phyloP scores from a whole-genome alignment of 129 eudicot species.

The Gnaphalium uliginosum region DNA sequence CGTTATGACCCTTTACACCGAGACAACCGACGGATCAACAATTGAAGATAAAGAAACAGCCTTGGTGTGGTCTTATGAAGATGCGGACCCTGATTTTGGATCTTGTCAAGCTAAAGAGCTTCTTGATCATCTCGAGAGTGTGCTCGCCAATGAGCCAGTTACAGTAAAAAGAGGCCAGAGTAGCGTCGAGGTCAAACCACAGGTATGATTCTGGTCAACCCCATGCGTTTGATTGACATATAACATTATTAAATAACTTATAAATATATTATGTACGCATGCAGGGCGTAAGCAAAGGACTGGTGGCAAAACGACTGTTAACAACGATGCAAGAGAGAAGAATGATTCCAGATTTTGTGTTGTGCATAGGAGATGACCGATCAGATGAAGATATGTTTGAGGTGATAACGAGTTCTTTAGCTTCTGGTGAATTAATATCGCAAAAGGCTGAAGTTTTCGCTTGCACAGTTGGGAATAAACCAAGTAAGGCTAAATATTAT shows the following conservation, averaged over 20 bases:
- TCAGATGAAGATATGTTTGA: slow-evolving; percentile 95
- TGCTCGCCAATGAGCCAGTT: slow-evolving; percentile 82
- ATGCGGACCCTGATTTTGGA: slow-evolving; percentile 91
- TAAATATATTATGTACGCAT: neutral
- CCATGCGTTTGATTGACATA: neutral
- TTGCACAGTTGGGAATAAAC: slow-evolving; percentile 83
- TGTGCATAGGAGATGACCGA: slow-evolving; percentile 87
- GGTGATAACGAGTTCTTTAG: slow-evolving; percentile 57
- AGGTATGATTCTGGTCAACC: slow-evolving; percentile 43
- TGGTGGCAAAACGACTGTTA: slow-evolving; percentile 69
- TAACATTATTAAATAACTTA: neutral
- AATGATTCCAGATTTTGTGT: slow-evolving; percentile 64
- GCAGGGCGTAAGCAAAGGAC: slow-evolving; percentile 86
- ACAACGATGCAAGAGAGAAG: slow-evolving; percentile 64
- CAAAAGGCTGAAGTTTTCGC: slow-evolving; percentile 71
- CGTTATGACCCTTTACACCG: slow-evolving; percentile 74
- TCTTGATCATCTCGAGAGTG: slow-evolving; percentile 81
- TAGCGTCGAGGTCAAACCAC: slow-evolving; percentile 84
- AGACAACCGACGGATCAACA: slow-evolving; percentile 85
- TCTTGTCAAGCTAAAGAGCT: slow-evolving; percentile 90
- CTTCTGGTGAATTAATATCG: slow-evolving; percentile 55
- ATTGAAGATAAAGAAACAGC: slow-evolving; percentile 79
- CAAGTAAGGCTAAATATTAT: slow-evolving; percentile 84
- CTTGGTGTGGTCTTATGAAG: slow-evolving; percentile 79
- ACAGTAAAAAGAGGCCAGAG: slow-evolving; percentile 75